Conservation (phyloP, 208 protist species). For the Crithidia thermophila region DNA sequence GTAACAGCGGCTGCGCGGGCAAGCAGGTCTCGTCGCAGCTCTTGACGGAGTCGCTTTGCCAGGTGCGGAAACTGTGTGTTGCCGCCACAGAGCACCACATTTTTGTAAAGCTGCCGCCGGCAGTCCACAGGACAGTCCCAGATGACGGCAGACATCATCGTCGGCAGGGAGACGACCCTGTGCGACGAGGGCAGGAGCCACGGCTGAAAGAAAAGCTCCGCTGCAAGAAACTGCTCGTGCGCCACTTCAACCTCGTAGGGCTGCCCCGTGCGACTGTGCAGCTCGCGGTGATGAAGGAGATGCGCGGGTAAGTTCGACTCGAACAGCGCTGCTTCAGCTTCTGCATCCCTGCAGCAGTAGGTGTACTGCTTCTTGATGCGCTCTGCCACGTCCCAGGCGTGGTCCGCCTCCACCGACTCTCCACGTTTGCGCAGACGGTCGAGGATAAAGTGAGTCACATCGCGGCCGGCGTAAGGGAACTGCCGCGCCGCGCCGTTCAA, state of each 20-base stretch:
- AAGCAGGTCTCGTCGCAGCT: conserved; percentile 29
- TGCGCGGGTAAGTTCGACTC: conserved; percentile 81
- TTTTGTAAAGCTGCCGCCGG: conserved; percentile 94
- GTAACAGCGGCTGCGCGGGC: too few species aligned
- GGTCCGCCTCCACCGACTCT: conserved; percentile 86
- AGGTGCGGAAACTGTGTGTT: conserved; percentile 98
- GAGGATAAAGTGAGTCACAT: conserved; percentile 97
- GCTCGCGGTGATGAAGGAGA: conserved; percentile 73
- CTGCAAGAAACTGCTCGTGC: conserved; percentile 97
- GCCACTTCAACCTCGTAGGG: conserved; percentile 92
- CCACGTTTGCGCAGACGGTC: conserved; percentile 93
- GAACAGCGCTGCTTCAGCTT: conserved; percentile 94
- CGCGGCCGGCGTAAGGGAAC: conserved; percentile 96
- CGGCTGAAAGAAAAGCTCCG: conserved; percentile 99
- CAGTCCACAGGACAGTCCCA: conserved; percentile 97
- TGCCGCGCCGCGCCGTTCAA: conserved; percentile 95
- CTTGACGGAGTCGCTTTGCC: conserved; percentile 42
- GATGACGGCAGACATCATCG: conserved; percentile 94
- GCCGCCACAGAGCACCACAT: conserved; percentile 98
- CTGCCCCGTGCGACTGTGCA: conserved; percentile 57
- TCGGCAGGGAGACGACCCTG: conserved; percentile 93
- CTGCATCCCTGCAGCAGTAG: conserved; percentile 93
- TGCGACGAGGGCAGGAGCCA: conserved; percentile 90
- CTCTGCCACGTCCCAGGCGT: conserved; percentile 92
- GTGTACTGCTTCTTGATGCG: conserved; percentile 94